A percentile compares a stretch with the other conserved stretches of the same genome.
Conservation (phyloP, 805 yeast genomes). For the Candida mattraensis region DNA sequence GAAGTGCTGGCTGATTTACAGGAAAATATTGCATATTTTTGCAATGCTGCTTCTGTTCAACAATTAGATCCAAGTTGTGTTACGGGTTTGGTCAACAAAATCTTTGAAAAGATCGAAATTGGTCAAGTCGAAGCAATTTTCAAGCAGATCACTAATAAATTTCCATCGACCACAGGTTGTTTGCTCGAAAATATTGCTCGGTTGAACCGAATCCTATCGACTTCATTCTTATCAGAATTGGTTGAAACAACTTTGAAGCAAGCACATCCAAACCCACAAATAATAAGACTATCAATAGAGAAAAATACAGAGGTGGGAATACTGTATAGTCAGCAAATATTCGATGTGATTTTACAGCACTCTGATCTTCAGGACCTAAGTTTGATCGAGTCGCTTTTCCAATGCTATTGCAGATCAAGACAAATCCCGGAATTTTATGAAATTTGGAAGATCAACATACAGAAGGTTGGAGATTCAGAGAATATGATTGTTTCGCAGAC, state of each 20-base stretch:
- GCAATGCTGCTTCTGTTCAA: slow-evolving; percentile 24
- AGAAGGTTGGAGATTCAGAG: slow-evolving; percentile 14
- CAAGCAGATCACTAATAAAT: slow-evolving; percentile 38
- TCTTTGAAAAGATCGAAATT: slow-evolving; percentile 36
- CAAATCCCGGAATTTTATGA: slow-evolving; percentile 51
- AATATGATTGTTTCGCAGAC: slow-evolving; percentile 22
- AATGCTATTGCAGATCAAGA: slow-evolving; percentile 56
- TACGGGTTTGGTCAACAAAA: slow-evolving; percentile 30
- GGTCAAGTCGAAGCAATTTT: slow-evolving; percentile 49
- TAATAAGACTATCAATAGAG: slow-evolving; percentile 47
- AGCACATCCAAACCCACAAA: slow-evolving; percentile 35
- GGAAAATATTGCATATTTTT: slow-evolving; percentile 33
- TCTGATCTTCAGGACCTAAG: neutral
- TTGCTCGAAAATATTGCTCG: slow-evolving; percentile 48
- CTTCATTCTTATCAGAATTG: slow-evolving; percentile 45
- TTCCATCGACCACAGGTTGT: slow-evolving; percentile 40
- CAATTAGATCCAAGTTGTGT: slow-evolving; percentile 25
- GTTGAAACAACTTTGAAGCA: slow-evolving; percentile 33
- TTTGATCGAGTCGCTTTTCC: slow-evolving; percentile 20
- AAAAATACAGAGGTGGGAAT: slow-evolving; percentile 63
- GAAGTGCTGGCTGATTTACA: slow-evolving; percentile 26
- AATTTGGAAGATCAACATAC: slow-evolving; percentile 39
- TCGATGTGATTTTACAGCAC: slow-evolving; percentile 16
- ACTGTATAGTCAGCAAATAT: slow-evolving; percentile 37
- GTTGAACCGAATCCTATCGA: slow-evolving; percentile 54